Evolutionary conservation across 352 stramenopile species (phyloP).

Genomic region (Globisporangium irregulare): DNA sequence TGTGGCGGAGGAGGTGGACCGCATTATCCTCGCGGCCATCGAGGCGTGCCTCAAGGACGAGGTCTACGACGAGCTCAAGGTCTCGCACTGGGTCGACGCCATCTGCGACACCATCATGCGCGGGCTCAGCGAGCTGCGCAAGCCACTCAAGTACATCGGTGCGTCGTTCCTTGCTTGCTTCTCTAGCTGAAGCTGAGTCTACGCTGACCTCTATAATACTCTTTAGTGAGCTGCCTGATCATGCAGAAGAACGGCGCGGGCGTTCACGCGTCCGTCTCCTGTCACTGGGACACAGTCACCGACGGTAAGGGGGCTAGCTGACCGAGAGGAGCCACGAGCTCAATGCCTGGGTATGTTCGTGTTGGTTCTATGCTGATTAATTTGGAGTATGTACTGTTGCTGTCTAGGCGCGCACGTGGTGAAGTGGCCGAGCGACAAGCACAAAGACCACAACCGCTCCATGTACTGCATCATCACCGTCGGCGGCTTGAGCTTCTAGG

Average conservation of each 20-base stretch:
- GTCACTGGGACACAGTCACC: conserved; percentile 89
- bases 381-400: background rate
- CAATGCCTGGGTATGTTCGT: background rate
- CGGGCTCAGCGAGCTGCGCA: conserved; percentile 81
- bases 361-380: background rate
- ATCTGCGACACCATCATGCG: conserved; percentile 91
- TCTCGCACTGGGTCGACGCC: conserved; percentile 87
- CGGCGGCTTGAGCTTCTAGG: conserved; percentile 68
- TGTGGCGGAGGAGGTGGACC: conserved; percentile 89
- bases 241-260: conserved; percentile 94
- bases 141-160: conserved; percentile 92
- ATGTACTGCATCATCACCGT: conserved; percentile 90
- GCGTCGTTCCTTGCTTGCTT: background rate
- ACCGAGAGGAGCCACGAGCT: background rate
- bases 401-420: conserved; percentile 65
- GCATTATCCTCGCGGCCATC: conserved; percentile 80
- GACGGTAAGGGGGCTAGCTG: conserved; percentile 49
- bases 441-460: conserved; percentile 87
- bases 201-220: conserved; percentile 4
- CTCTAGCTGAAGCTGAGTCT: background rate
- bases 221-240: conserved; percentile 81
- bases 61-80: conserved; percentile 82
- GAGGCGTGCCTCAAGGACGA: conserved; percentile 86
- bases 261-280: conserved; percentile 86
- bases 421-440: conserved; percentile 89